A percentile compares a stretch with the other conserved stretches of the same genome.
Evolutionary conservation across 164 flowering plant species (phyloP).

Genomic region (Berberis thunbergii): DNA sequence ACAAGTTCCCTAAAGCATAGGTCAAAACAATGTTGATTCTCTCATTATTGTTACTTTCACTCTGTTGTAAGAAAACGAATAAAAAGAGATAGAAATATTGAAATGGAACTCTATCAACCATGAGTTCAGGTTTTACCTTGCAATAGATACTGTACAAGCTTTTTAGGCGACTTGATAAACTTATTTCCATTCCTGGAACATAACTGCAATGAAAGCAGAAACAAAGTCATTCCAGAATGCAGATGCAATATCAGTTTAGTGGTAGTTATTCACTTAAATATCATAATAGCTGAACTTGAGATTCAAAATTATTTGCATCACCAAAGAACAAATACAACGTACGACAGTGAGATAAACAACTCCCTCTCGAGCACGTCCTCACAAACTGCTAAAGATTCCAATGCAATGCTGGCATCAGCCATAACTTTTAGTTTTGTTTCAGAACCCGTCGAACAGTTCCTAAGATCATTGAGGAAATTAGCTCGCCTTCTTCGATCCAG

Average conservation of each 20-base stretch:
- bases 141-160: constrained; percentile 83
- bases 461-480: constrained; percentile 36
- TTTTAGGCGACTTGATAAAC: constrained; percentile 80
- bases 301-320: neutral
- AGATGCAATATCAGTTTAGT: neutral
- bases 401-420: constrained; percentile 71
- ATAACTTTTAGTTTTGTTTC: constrained; percentile 53
- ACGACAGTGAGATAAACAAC: constrained; percentile 82
- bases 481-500: constrained; percentile 59
- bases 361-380: constrained; percentile 90
- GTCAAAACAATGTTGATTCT: too few relatives aligned
- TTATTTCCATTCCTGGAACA: constrained; percentile 97
- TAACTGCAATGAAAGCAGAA: constrained; percentile 47
- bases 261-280: neutral
- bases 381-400: constrained; percentile 71
- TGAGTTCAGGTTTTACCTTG: constrained; percentile 44
- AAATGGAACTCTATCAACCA: neutral
- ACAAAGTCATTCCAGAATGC: constrained; percentile 3
- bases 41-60: too few relatives aligned
- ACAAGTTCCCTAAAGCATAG: too few relatives aligned
- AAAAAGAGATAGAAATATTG: too few relatives aligned
- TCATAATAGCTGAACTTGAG: neutral
- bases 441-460: constrained; percentile 22
- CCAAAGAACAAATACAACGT: constrained; percentile 15
- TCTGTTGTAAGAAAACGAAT: too few relatives aligned